Percentiles rank a stretch among this genome's conserved stretches.
phyloP scores from a whole-genome alignment of 1,284 basidiomycete species.

The Leccinum griseonigrum region DNA sequence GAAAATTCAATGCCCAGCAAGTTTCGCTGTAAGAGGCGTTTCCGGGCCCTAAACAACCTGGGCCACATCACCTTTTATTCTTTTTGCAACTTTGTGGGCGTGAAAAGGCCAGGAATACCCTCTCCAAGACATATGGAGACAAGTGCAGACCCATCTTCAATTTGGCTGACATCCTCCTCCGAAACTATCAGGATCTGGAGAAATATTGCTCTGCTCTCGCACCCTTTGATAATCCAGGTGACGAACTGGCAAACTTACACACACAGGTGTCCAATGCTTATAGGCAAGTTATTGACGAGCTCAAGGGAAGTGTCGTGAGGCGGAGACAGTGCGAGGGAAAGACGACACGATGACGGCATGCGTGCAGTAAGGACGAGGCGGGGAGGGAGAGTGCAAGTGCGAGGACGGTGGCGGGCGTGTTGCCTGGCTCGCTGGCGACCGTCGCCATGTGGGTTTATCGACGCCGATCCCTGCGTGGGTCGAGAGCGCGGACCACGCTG shows the following conservation, averaged over 20 bases:
- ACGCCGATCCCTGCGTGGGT: not conserved
- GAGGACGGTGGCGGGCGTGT: not conserved
- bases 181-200: not conserved
- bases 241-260: not conserved
- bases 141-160: not conserved
- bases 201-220: not conserved
- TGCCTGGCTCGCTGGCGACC: not conserved
- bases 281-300: not conserved
- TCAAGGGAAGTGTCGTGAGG: not conserved
- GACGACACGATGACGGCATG: no score
- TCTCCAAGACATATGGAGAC: not conserved
- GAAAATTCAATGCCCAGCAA: not conserved
- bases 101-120: not conserved
- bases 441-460: not conserved
- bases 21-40: not conserved
- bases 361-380: no score
- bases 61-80: not conserved
- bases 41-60: not conserved
- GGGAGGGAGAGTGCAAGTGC: no score
- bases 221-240: not conserved
- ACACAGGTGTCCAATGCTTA: not conserved
- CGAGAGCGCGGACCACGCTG: not conserved
- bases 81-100: not conserved
- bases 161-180: not conserved
- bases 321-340: no score